Conservation (phyloP, 495 filamentous ascomycete genomes). For the Penicillium bovifimosum region DNA sequence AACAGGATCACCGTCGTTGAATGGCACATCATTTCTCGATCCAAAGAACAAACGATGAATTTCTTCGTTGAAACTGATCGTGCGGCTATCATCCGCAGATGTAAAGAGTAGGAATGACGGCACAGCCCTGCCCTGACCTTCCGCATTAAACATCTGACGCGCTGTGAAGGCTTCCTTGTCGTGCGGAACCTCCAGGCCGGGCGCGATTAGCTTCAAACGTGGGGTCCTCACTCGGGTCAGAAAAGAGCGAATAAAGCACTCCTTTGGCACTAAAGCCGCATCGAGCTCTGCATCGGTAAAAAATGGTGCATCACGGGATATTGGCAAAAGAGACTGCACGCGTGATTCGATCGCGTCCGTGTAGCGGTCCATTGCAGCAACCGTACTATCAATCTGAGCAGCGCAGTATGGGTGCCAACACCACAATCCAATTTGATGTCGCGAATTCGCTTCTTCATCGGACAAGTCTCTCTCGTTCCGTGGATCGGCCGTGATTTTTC, state of each 20-base stretch:
- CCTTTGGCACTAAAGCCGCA: conserved; percentile 23
- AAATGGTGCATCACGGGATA: conserved; percentile 6
- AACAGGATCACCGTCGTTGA: conserved; percentile 14
- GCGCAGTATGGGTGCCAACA: conserved; percentile 14
- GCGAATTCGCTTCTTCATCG: background rate
- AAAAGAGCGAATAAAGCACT: conserved; percentile 28
- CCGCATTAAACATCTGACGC: conserved; percentile 19
- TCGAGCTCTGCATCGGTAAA: conserved; percentile 23
- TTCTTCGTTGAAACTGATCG: conserved; percentile 17
- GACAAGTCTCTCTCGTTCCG: background rate
- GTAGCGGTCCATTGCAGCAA: conserved; percentile 15
- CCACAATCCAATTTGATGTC: conserved; percentile 11
- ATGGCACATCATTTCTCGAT: background rate
- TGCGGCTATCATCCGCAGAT: conserved; percentile 9
- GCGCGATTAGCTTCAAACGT: conserved; percentile 31
- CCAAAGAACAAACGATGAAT: background rate
- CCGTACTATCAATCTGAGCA: conserved; percentile 13
- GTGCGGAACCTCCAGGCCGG: conserved; percentile 26
- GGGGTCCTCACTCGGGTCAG: conserved; percentile 27
- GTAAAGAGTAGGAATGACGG: conserved; percentile 24
- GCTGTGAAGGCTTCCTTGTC: conserved; percentile 19
- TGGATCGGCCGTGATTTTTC: conserved; percentile 14
- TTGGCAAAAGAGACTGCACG: conserved; percentile 4
- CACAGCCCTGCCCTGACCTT: conserved; percentile 9
- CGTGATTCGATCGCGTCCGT: conserved; percentile 16